Conservation (phyloP, 176 grass and related monocot genomes). For the Bonia amplexicaulis region DNA sequence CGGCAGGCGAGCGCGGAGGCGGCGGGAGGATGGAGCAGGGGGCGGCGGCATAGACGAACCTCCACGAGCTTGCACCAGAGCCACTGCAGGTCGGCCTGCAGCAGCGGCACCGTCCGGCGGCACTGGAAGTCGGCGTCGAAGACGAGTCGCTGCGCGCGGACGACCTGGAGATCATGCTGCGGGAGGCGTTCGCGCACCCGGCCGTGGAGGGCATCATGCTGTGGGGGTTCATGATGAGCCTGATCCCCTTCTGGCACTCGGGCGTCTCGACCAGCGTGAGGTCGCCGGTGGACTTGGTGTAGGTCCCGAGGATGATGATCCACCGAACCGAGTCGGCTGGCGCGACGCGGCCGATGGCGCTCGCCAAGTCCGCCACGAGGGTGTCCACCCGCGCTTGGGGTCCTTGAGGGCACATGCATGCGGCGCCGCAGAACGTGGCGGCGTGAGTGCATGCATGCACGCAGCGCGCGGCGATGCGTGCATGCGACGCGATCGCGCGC, state of each 20-base stretch:
- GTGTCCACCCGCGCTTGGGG: constrained; percentile 55
- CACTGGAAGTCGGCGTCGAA: too few species aligned
- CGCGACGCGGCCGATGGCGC: constrained; percentile 86
- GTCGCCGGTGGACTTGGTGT: constrained; percentile 93
- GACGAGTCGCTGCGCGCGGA: constrained; percentile 66
- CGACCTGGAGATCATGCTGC: constrained; percentile 61
- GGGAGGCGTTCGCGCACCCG: constrained; percentile 71
- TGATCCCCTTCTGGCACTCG: constrained; percentile 79
- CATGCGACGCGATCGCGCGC: too few species aligned
- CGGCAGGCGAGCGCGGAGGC: too few species aligned
- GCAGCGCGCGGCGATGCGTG: too few species aligned
- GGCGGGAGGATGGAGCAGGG: too few species aligned
- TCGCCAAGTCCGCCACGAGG: constrained; percentile 79
- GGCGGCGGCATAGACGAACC: too few species aligned
- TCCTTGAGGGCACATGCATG: too few species aligned
- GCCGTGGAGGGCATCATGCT: constrained; percentile 65
- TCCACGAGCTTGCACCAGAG: too few species aligned
- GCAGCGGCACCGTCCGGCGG: too few species aligned
- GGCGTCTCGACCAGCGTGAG: constrained; percentile 50
- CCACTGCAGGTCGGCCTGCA: too few species aligned
- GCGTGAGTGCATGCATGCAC: too few species aligned
- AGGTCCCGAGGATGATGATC: constrained; percentile 86
- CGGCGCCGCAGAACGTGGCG: too few species aligned
- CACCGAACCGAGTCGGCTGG: constrained; percentile 96
- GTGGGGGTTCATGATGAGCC: constrained; percentile 78